Percentiles rank a stretch among this genome's conserved stretches.
phyloP scores from a whole-genome alignment of 495 filamentous ascomycete species.

The Paragyromitra xinjiangensis region DNA sequence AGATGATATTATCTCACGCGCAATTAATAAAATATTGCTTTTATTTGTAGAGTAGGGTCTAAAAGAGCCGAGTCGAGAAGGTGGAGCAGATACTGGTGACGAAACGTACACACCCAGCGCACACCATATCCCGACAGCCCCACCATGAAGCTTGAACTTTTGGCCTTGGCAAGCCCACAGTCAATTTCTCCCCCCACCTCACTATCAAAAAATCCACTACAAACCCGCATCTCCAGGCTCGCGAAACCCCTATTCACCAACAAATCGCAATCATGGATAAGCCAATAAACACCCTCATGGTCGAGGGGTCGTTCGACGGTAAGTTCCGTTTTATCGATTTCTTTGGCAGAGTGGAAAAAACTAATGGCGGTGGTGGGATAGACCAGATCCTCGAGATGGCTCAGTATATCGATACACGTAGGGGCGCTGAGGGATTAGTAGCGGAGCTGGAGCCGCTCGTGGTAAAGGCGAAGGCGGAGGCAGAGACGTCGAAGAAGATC shows the following conservation, averaged over 20 bases:
- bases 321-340: constrained; percentile 14
- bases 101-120: constrained; percentile 15
- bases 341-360: neutral
- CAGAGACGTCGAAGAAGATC: too few relatives aligned
- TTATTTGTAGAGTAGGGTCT: neutral
- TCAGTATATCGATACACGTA: constrained; percentile 55
- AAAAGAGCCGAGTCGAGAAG: neutral
- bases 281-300: constrained; percentile 57
- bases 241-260: constrained; percentile 6
- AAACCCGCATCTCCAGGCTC: constrained; percentile 6
- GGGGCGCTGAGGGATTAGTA: constrained; percentile 39
- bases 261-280: constrained; percentile 53
- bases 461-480: too few relatives aligned
- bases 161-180: constrained; percentile 45
- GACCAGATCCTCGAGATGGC: constrained; percentile 58
- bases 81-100: neutral
- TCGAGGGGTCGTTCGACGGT: constrained; percentile 58
- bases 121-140: constrained; percentile 29
- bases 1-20: neutral
- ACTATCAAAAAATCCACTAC: constrained; percentile 19
- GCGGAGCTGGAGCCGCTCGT: constrained; percentile 59
- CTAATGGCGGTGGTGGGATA: constrained; percentile 39
- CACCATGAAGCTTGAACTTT: constrained; percentile 39
- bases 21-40: neutral
- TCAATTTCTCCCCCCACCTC: constrained; percentile 37